Percentiles rank a stretch among this genome's conserved stretches.
phyloP scores from a whole-genome alignment of 768 basidiomycete genomes.

The Amanita jacksonii region DNA sequence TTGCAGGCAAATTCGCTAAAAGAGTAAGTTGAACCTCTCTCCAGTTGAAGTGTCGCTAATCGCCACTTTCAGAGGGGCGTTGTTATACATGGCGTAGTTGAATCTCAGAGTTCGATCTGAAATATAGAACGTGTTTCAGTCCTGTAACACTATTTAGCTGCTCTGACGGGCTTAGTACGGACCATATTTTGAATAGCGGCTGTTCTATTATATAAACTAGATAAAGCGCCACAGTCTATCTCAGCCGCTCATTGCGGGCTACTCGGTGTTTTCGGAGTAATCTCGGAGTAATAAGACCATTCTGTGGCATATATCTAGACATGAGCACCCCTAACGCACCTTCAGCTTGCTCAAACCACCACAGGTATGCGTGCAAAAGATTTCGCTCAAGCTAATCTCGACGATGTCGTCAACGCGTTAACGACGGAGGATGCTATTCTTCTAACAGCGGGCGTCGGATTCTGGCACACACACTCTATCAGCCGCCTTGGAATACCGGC shows the following conservation, averaged over 20 bases:
- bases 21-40: conserved; percentile 23
- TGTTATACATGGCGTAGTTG: conserved; percentile 23
- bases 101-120: conserved; percentile 13
- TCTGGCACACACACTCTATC: conserved; percentile 65
- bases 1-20: conserved; percentile 29
- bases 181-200: too few species aligned
- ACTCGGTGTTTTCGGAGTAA: too few species aligned
- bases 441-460: conserved; percentile 65
- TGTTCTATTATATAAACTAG: background rate
- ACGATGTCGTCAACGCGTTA: conserved; percentile 52
- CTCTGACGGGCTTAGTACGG: too few species aligned
- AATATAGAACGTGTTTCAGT: too few species aligned
- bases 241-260: too few species aligned
- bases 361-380: conserved; percentile 58
- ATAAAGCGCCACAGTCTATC: too few species aligned
- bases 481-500: conserved; percentile 62
- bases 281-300: background rate
- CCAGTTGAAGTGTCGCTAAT: background rate
- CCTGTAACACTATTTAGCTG: too few species aligned
- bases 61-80: conserved; percentile 19
- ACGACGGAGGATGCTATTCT: conserved; percentile 68
- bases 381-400: conserved; percentile 54
- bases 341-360: background rate
- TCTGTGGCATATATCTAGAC: background rate
- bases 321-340: too few species aligned